Evolutionary conservation across 345 rosid genomes (phyloP).

Genomic region (Cardiospermum halicacabum): DNA sequence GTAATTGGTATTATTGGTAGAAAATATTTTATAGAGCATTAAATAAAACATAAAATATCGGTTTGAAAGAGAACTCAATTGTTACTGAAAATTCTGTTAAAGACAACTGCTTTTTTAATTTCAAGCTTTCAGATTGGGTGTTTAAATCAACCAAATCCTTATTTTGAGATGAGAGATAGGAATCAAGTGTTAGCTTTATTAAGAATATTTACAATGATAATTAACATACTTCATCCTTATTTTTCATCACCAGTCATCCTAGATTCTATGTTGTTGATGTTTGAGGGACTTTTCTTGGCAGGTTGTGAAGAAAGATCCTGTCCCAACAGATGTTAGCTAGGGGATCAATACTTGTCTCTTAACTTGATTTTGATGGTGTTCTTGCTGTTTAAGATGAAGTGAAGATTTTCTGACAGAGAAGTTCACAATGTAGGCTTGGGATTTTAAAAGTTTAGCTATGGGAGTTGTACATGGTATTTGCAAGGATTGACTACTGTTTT

Average conservation of each 20-base stretch:
- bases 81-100: too few relatives aligned
- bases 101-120: too few relatives aligned
- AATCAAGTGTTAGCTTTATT: not conserved
- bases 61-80: too few relatives aligned
- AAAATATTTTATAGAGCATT: too few relatives aligned
- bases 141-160: not conserved
- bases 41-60: too few relatives aligned
- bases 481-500: not conserved
- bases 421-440: not conserved
- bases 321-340: constrained; percentile 35
- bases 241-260: too few relatives aligned
- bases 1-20: too few relatives aligned
- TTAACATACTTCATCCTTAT: not conserved
- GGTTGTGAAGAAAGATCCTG: constrained; percentile 56
- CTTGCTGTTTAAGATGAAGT: not conserved
- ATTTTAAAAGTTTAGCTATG: not conserved
- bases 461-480: not conserved
- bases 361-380: not conserved
- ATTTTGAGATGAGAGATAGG: not conserved
- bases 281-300: constrained; percentile 20
- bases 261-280: too few relatives aligned
- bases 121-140: not conserved
- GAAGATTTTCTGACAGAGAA: not conserved
- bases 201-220: not conserved
- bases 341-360: not conserved